A percentile compares a stretch with the other conserved stretches of the same genome.
Conservation (phyloP, 805 yeast species). For the Scheffersomyces amazonensis region DNA sequence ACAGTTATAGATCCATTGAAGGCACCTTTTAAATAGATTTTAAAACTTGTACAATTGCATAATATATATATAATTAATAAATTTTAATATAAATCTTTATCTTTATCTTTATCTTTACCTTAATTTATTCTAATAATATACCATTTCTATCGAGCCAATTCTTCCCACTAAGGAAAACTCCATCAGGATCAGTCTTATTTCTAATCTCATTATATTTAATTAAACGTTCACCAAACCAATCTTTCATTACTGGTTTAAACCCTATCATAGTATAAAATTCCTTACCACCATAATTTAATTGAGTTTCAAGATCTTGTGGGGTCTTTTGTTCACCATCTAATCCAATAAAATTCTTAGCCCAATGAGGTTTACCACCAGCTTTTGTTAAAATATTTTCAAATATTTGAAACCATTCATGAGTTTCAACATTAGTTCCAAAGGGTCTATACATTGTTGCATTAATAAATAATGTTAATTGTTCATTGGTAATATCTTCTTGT, state of each 20-base stretch:
- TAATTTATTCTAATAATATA: constrained; percentile 29
- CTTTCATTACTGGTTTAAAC: constrained; percentile 60
- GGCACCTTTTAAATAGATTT: constrained; percentile 64
- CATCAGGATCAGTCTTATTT: constrained; percentile 71
- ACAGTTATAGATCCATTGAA: constrained; percentile 87
- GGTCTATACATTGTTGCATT: constrained; percentile 97
- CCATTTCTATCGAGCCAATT: constrained; percentile 87
- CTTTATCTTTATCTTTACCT: not conserved
- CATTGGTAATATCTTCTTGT: constrained; percentile 57
- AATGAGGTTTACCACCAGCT: constrained; percentile 92
- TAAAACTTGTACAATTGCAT: not conserved
- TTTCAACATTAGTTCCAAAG: constrained; percentile 70
- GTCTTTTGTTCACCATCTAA: constrained; percentile 29
- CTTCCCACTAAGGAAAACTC: constrained; percentile 72
- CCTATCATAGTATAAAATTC: constrained; percentile 77
- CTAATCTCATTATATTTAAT: constrained; percentile 60
- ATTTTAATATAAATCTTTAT: no score
- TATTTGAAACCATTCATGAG: constrained; percentile 75
- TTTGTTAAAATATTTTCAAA: constrained; percentile 76
- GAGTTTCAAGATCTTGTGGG: constrained; percentile 37
- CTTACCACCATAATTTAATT: constrained; percentile 37
- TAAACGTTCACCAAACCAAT: constrained; percentile 80
- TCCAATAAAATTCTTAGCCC: constrained; percentile 96
- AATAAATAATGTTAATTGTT: constrained; percentile 78
- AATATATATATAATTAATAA: not conserved